These are phyloP conservation scores for Macadamia integrifolia DNA, from an alignment of 164 flowering plant genomes.

Conservation along the genomic window DNA sequence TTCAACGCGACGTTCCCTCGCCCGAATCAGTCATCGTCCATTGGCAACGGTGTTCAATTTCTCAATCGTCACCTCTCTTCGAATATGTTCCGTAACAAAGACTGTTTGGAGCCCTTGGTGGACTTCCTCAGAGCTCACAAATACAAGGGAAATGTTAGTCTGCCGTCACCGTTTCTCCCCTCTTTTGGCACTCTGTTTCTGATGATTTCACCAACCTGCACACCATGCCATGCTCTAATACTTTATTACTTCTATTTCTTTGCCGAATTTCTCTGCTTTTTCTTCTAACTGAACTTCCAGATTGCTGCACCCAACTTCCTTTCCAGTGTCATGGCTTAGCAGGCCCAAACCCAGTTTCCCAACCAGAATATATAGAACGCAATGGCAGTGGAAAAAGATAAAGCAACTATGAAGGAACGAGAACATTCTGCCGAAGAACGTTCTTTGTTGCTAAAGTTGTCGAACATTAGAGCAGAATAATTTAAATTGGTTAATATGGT, in stretches of 20 bases:
- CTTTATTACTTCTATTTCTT: background rate
- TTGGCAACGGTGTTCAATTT: constrained; percentile 96
- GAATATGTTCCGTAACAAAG: constrained; percentile 72
- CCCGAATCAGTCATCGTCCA: constrained; percentile 70
- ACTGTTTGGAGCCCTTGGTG: constrained; percentile 82
- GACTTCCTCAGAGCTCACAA: constrained; percentile 81
- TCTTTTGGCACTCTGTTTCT: background rate
- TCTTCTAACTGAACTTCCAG: background rate
- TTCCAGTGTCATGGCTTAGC: background rate
- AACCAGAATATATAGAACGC: no score
- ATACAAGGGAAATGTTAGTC: constrained; percentile 77
- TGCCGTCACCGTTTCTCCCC: background rate
- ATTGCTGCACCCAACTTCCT: background rate
- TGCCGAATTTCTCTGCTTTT: background rate
- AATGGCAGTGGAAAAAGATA: no score
- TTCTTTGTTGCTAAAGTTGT: background rate
- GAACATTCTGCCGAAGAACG: no score
- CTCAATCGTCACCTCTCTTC: constrained; percentile 97
- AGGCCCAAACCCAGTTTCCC: background rate
- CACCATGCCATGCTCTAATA: no score
- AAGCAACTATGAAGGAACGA: no score
- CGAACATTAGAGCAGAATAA: background rate
- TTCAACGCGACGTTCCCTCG: constrained; percentile 84
- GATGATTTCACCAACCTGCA: no score
- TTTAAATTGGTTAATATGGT: background rate